phyloP scores from a whole-genome alignment of 2,329 filamentous ascomycete genomes.

The Calonectria pauciramosa region DNA sequence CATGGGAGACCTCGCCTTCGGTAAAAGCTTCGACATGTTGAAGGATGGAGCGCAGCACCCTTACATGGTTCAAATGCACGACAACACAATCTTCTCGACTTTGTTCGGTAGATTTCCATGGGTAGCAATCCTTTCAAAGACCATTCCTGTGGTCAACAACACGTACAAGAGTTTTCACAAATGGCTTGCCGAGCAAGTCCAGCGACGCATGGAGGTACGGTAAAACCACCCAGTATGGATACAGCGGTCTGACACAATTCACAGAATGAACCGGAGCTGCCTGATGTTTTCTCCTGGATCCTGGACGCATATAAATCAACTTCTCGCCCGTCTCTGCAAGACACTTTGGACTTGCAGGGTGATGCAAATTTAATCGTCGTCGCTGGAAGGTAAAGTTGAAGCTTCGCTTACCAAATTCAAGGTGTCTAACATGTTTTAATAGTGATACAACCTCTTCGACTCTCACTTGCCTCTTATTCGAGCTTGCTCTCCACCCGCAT shows the following conservation, averaged over 20 bases:
- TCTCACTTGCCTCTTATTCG: slow-evolving; percentile 48
- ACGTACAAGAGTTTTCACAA: neutral
- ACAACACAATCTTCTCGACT: neutral
- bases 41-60: slow-evolving; percentile 3
- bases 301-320: neutral
- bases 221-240: too few species aligned
- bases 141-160: neutral
- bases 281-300: slow-evolving; percentile 15
- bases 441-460: slow-evolving; percentile 53
- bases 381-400: slow-evolving; percentile 14
- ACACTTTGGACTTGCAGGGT: neutral
- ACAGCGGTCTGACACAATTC: neutral
- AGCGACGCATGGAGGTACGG: slow-evolving; percentile 2
- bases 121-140: neutral
- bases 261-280: neutral
- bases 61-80: neutral
- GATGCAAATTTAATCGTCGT: slow-evolving; percentile 24
- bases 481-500: slow-evolving; percentile 45
- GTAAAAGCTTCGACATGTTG: slow-evolving; percentile 53
- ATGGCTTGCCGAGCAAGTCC: neutral
- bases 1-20: slow-evolving; percentile 57
- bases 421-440: neutral
- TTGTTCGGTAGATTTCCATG: neutral
- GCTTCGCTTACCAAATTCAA: too few species aligned
- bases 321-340: neutral